These are phyloP conservation scores for Clarireedia hainanense DNA, from an alignment of 2,329 filamentous ascomycete species.

Conservation along the genomic window DNA sequence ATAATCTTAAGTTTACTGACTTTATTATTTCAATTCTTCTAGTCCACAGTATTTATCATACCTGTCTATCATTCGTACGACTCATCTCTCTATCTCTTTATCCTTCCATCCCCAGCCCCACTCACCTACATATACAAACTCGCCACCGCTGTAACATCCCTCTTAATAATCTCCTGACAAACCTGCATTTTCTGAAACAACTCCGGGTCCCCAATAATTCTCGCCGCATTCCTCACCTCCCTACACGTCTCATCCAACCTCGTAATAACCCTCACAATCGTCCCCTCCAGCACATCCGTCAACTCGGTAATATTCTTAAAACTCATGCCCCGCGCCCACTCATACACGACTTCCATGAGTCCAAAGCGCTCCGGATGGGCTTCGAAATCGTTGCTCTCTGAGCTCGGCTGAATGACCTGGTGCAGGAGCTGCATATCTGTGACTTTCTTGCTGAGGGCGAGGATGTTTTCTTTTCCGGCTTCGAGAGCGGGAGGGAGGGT, in stretches of 20 bases:
- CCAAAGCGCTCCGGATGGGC: constrained; percentile 74
- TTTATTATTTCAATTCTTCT: no score
- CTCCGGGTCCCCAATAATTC: constrained; percentile 89
- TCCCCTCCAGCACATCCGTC: constrained; percentile 94
- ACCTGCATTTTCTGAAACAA: constrained; percentile 95
- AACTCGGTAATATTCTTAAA: constrained; percentile 96
- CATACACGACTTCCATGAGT: constrained; percentile 94
- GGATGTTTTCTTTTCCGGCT: constrained; percentile 74
- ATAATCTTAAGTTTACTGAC: no score
- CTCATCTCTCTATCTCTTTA: background rate
- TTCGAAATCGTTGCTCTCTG: constrained; percentile 89
- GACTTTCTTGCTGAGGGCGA: constrained; percentile 85
- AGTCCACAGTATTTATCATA: no score
- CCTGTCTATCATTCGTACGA: background rate
- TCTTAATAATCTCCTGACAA: constrained; percentile 95
- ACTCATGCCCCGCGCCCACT: constrained; percentile 96
- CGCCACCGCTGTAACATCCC: constrained; percentile 86
- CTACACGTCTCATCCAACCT: constrained; percentile 91
- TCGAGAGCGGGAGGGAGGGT: constrained; percentile 76
- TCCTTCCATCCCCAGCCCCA: background rate
- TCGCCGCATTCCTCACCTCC: constrained; percentile 93
- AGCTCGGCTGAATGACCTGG: constrained; percentile 83
- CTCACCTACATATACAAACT: constrained; percentile 71
- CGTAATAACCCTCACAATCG: constrained; percentile 92
- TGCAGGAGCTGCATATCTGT: constrained; percentile 83